Conservation (phyloP, 148 eudicot species). For the Rheum nobile region DNA sequence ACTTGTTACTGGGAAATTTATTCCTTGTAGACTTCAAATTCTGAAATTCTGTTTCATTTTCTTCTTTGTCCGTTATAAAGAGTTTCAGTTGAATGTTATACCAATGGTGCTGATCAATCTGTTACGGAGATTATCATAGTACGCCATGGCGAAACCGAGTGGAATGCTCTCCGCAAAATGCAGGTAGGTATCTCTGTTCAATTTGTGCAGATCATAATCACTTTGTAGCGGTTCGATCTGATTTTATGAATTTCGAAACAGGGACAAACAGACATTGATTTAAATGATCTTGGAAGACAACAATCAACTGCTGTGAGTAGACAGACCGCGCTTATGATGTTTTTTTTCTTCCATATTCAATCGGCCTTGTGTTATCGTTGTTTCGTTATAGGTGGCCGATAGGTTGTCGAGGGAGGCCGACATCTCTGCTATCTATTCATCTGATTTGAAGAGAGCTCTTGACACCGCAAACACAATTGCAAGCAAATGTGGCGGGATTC, state of each 20-base stretch:
- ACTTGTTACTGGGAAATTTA: neutral
- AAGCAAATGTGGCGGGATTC: constrained; percentile 48
- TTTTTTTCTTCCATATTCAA: neutral
- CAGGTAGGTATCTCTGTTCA: constrained; percentile 28
- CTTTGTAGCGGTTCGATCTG: neutral
- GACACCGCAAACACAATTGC: constrained; percentile 75
- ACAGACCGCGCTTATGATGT: neutral
- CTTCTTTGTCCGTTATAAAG: neutral
- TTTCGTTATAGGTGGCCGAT: constrained; percentile 48
- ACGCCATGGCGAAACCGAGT: constrained; percentile 68
- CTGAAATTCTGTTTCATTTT: neutral
- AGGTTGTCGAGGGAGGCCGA: constrained; percentile 53
- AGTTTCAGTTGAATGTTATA: constrained; percentile 12
- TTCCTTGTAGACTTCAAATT: neutral
- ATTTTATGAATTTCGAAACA: constrained; percentile 7
- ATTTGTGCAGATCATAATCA: neutral
- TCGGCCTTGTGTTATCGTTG: constrained; percentile 1
- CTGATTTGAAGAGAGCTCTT: constrained; percentile 75
- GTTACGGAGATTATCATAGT: constrained; percentile 37
- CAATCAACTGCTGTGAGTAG: constrained; percentile 74
- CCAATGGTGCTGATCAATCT: constrained; percentile 8
- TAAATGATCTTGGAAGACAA: constrained; percentile 70
- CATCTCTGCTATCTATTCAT: constrained; percentile 63
- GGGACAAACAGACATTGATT: constrained; percentile 86
- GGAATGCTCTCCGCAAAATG: constrained; percentile 60